Conservation (phyloP, 768 basidiomycete genomes). For the Baorangia bicolor region DNA sequence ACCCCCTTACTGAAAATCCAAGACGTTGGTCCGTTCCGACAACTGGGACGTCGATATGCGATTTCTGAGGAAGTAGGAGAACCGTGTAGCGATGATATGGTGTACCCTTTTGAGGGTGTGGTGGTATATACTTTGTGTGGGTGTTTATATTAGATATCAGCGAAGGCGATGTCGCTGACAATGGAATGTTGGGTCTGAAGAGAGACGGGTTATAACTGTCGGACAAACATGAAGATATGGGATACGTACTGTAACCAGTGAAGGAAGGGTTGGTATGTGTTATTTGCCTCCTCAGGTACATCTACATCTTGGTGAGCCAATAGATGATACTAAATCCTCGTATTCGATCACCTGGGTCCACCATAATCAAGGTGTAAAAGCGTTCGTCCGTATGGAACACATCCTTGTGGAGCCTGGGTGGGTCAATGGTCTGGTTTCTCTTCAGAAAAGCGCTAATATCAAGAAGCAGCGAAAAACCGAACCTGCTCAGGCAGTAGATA, state of each 20-base stretch:
- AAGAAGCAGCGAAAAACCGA: constrained; percentile 12
- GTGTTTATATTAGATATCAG: constrained; percentile 43
- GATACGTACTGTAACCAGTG: constrained; percentile 81
- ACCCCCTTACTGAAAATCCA: constrained; percentile 66
- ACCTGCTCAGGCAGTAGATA: constrained; percentile 72
- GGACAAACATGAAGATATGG: not conserved
- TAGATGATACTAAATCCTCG: not conserved
- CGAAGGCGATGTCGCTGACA: constrained; percentile 55
- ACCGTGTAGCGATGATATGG: constrained; percentile 88
- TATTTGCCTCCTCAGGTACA: constrained; percentile 69
- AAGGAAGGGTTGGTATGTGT: constrained; percentile 68
- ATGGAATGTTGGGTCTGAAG: constrained; percentile 74
- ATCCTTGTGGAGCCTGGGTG: constrained; percentile 67
- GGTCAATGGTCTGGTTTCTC: constrained; percentile 52
- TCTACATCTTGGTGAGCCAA: constrained; percentile 46
- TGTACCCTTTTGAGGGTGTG: constrained; percentile 88
- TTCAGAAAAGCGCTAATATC: constrained; percentile 1
- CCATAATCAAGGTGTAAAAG: constrained; percentile 83
- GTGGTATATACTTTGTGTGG: constrained; percentile 81
- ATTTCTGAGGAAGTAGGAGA: constrained; percentile 73
- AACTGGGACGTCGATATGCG: constrained; percentile 41
- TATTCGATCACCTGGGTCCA: constrained; percentile 73
- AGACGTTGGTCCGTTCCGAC: constrained; percentile 47
- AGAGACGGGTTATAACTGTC: not conserved
- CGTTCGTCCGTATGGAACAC: constrained; percentile 80